Conservation (phyloP, 139 green algal genomes). For the Volvox africanus region DNA sequence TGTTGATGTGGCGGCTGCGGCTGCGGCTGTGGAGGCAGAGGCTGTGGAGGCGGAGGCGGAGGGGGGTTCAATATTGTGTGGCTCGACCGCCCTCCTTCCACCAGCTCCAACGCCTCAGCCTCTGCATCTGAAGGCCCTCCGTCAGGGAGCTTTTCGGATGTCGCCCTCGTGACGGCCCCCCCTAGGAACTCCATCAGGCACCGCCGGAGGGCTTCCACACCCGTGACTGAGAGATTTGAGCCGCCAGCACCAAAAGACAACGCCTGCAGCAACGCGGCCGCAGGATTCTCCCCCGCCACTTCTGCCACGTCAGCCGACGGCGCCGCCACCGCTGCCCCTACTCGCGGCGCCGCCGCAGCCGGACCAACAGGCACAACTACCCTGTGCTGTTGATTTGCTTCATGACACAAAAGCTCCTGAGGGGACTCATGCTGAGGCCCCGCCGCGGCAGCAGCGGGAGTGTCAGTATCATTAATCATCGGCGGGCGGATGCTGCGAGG, state of each 20-base stretch:
- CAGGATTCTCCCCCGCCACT: too few relatives aligned
- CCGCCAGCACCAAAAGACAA: background rate
- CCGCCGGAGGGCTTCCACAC: background rate
- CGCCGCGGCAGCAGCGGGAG: background rate
- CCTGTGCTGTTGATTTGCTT: too few relatives aligned
- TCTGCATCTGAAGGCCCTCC: background rate
- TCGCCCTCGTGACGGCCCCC: background rate
- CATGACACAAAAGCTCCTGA: too few relatives aligned
- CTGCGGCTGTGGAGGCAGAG: too few relatives aligned
- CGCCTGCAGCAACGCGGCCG: background rate
- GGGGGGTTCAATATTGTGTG: background rate
- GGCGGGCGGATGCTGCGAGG: too few relatives aligned
- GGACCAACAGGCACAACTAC: background rate
- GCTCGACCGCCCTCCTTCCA: too few relatives aligned
- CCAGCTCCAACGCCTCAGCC: background rate
- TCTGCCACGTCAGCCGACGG: background rate
- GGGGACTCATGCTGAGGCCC: too few relatives aligned
- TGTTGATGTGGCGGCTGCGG: too few relatives aligned
- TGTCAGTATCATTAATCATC: too few relatives aligned
- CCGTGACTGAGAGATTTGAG: background rate
- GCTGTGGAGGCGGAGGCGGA: background rate
- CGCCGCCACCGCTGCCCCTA: background rate
- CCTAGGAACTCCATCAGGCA: slow-evolving; percentile 6
- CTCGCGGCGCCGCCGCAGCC: too few relatives aligned
- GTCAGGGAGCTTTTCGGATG: too few relatives aligned